phyloP scores from a whole-genome alignment of 1,139 yeast species.

The Candida sp. region DNA sequence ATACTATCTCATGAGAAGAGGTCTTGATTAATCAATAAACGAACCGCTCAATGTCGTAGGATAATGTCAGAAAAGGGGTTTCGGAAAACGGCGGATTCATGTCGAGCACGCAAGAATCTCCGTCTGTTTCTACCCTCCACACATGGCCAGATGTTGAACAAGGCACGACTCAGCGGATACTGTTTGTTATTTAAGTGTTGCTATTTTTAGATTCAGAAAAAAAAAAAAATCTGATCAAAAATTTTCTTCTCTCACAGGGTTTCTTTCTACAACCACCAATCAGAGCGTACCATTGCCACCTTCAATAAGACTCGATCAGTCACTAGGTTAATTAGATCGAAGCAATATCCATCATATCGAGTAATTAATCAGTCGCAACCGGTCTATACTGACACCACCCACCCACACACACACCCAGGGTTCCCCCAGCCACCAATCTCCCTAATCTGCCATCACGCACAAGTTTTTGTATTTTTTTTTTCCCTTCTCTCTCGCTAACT shows the following conservation, averaged over 20 bases:
- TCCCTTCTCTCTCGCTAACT: not conserved
- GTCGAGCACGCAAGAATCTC: too few species aligned
- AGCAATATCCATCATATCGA: not conserved
- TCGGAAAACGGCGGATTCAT: too few species aligned
- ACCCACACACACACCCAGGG: too few species aligned
- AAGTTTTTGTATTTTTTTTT: not conserved
- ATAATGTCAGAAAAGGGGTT: too few species aligned
- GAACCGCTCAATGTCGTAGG: too few species aligned
- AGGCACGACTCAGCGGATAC: not conserved
- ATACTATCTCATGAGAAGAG: constrained; percentile 29
- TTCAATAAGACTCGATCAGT: not conserved
- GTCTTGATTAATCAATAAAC: not conserved
- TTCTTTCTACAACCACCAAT: not conserved
- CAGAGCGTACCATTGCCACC: not conserved
- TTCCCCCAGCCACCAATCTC: not conserved
- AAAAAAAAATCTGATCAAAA: not conserved
- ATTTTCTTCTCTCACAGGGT: constrained; percentile 1
- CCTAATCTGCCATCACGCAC: not conserved
- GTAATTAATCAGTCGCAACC: not conserved
- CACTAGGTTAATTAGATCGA: not conserved
- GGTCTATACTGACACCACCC: too few species aligned
- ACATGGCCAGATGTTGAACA: not conserved
- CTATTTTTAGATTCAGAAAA: constrained; percentile 4
- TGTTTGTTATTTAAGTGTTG: not conserved
- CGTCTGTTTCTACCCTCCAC: too few species aligned